A percentile compares a stretch with the other conserved stretches of the same genome.
Conservation (phyloP, 495 filamentous ascomycete species). For the Xylaria palmicola region DNA sequence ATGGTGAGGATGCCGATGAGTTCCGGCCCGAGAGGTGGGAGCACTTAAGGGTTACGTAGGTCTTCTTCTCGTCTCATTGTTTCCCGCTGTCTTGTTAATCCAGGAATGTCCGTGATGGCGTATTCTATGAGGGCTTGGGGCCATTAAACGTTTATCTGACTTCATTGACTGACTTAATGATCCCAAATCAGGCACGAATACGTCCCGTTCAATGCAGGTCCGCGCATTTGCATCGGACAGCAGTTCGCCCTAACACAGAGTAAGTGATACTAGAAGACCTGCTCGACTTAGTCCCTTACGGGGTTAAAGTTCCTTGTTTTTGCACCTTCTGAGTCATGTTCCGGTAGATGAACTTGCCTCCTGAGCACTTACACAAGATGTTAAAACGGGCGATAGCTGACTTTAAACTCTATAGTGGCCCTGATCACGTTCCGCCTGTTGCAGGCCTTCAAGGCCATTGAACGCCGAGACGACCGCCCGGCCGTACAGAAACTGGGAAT, state of each 20-base stretch:
- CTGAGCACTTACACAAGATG: background rate
- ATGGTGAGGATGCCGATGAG: slow-evolving; percentile 43
- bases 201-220: slow-evolving; percentile 63
- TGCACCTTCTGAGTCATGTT: background rate
- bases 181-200: slow-evolving; percentile 52
- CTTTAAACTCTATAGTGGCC: slow-evolving; percentile 21
- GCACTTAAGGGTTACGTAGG: slow-evolving; percentile 16
- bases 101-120: background rate
- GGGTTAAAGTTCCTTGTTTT: background rate
- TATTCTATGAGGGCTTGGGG: too few species aligned
- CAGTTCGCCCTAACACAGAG: slow-evolving; percentile 60
- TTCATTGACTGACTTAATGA: background rate
- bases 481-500: slow-evolving; percentile 35
- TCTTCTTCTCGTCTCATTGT: background rate
- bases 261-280: background rate
- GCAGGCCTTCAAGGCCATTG: slow-evolving; percentile 57
- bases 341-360: background rate
- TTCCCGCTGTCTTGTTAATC: background rate
- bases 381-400: background rate
- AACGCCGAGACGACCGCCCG: slow-evolving; percentile 40
- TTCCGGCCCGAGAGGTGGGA: slow-evolving; percentile 52
- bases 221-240: slow-evolving; percentile 60
- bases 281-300: background rate
- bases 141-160: too few species aligned
- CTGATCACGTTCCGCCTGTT: slow-evolving; percentile 60